These are phyloP conservation scores for Amylocarpus encephaloides DNA, from an alignment of 2,329 filamentous ascomycete species.

Conservation along the genomic window DNA sequence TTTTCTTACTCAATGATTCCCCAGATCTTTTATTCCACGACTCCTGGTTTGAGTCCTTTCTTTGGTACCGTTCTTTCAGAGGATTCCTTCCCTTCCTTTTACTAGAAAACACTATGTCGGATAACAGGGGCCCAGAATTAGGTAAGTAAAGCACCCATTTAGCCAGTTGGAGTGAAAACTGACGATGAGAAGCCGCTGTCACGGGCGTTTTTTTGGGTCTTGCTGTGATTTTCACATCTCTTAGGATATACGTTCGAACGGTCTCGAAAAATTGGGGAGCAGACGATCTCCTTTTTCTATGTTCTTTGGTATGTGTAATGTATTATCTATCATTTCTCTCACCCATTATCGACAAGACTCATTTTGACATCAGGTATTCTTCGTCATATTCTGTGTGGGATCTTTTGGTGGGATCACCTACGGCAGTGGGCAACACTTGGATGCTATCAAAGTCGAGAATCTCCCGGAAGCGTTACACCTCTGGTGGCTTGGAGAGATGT, in stretches of 20 bases:
- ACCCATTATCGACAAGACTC: background rate
- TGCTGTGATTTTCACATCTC: conserved; percentile 20
- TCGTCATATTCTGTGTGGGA: conserved; percentile 14
- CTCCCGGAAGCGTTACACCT: conserved; percentile 17
- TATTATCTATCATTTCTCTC: too few relatives aligned
- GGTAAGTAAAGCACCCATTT: conserved; percentile 6
- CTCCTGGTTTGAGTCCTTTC: conserved; percentile 1
- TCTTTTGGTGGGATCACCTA: conserved; percentile 15
- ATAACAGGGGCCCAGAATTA: conserved; percentile 15
- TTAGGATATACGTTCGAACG: conserved; percentile 21
- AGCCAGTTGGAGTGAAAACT: background rate
- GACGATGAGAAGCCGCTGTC: conserved; percentile 12
- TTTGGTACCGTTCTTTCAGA: too few relatives aligned
- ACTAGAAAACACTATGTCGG: background rate
- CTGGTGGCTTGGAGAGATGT: conserved; percentile 52
- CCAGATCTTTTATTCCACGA: background rate
- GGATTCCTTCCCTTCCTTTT: too few relatives aligned
- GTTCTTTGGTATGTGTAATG: conserved; percentile 16
- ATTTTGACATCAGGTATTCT: conserved; percentile 14
- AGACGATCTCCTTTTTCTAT: conserved; percentile 22
- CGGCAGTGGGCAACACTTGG: conserved; percentile 19
- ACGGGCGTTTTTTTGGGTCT: conserved; percentile 18
- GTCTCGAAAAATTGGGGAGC: conserved; percentile 20
- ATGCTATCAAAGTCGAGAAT: conserved; percentile 11
- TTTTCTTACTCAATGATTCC: too few relatives aligned